Conservation (phyloP, 2,329 filamentous ascomycete species). For the Cladophialophora exuberans region DNA sequence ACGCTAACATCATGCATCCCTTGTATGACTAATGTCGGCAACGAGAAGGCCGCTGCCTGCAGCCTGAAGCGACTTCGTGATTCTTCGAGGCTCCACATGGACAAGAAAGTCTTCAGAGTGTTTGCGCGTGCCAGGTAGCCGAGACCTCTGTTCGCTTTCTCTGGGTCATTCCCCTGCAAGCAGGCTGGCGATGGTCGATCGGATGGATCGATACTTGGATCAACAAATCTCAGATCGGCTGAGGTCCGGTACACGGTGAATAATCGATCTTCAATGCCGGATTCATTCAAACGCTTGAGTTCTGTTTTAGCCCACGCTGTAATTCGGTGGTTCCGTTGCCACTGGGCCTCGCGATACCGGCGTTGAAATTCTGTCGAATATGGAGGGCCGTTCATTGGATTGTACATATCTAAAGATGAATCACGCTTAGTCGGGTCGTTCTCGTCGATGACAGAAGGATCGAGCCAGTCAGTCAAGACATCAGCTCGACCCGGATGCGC, state of each 20-base stretch:
- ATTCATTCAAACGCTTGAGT: not conserved
- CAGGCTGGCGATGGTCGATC: not conserved
- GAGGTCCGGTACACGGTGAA: slow-evolving; percentile 2
- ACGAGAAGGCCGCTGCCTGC: not conserved
- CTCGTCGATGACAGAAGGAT: slow-evolving; percentile 10
- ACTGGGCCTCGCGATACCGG: slow-evolving; percentile 1
- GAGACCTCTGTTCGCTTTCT: slow-evolving; percentile 4
- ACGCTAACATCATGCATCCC: not conserved
- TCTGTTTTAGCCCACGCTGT: slow-evolving; percentile 7
- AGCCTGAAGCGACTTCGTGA: slow-evolving; percentile 1
- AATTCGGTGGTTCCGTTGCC: slow-evolving; percentile 1
- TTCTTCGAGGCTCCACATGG: slow-evolving; percentile 8
- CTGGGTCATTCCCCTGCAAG: not conserved
- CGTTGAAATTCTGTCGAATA: not conserved
- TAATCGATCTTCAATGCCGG: slow-evolving; percentile 4
- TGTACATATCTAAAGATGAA: slow-evolving; percentile 5
- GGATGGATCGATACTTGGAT: slow-evolving; percentile 6
- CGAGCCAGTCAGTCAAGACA: not conserved
- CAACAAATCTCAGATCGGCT: slow-evolving; percentile 7
- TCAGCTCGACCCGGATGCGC: slow-evolving; percentile 9
- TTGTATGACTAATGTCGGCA: slow-evolving; percentile 2
- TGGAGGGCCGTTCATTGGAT: not conserved
- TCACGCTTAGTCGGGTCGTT: slow-evolving; percentile 1
- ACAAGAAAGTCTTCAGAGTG: slow-evolving; percentile 1
- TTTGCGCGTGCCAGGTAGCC: slow-evolving; percentile 1